Percentiles rank a stretch among this genome's conserved stretches.
These are phyloP conservation scores for Pseudoneurospora amorphoporcata DNA, from an alignment of 495 filamentous ascomycete genomes.

Conservation along the genomic window DNA sequence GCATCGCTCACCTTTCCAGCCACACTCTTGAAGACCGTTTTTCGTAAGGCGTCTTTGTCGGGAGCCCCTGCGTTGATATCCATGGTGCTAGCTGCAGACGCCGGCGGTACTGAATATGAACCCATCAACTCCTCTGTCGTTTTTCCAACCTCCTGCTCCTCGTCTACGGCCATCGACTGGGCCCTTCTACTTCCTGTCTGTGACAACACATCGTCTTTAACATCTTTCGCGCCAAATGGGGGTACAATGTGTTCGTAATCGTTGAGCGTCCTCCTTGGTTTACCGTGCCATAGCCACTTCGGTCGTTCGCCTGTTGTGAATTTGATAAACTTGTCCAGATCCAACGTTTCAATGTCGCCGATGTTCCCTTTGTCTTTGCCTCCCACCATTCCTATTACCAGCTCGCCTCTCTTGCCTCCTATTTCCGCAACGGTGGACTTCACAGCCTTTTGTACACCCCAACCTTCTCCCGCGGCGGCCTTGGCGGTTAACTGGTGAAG, in stretches of 20 bases:
- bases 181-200: slow-evolving; percentile 41
- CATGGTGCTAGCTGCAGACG: slow-evolving; percentile 29
- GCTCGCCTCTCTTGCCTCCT: slow-evolving; percentile 87
- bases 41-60: slow-evolving; percentile 58
- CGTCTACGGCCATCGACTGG: slow-evolving; percentile 37
- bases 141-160: slow-evolving; percentile 28
- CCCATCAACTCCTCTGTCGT: slow-evolving; percentile 31
- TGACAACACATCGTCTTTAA: slow-evolving; percentile 15
- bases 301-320: slow-evolving; percentile 67
- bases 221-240: slow-evolving; percentile 53
- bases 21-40: slow-evolving; percentile 66
- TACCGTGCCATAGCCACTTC: slow-evolving; percentile 94
- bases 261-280: slow-evolving; percentile 47
- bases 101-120: slow-evolving; percentile 20
- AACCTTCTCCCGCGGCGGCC: slow-evolving; percentile 64
- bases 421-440: slow-evolving; percentile 93
- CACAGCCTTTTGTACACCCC: slow-evolving; percentile 76
- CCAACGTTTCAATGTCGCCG: slow-evolving; percentile 81
- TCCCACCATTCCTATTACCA: slow-evolving; percentile 90
- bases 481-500: slow-evolving; percentile 78
- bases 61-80: slow-evolving; percentile 32
- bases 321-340: slow-evolving; percentile 73
- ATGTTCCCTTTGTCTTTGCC: slow-evolving; percentile 79
- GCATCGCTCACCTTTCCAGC: slow-evolving; percentile 74
- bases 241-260: slow-evolving; percentile 40